Conservation (phyloP, 2,329 filamentous ascomycete genomes). For the Sporothrix globosa region DNA sequence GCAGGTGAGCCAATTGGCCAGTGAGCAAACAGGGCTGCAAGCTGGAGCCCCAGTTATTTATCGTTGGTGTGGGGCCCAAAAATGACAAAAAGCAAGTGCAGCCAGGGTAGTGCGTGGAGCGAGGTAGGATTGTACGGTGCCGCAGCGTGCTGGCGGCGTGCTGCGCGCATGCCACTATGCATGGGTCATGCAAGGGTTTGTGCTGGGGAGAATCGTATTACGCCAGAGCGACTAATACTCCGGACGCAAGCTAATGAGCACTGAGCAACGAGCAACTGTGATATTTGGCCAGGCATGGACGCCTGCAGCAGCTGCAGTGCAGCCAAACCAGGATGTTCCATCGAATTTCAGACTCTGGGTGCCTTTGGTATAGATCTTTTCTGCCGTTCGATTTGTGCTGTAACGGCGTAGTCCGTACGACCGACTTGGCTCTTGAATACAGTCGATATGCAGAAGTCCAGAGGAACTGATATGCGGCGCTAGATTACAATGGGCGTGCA, state of each 20-base stretch:
- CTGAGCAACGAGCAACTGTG: neutral
- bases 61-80: constrained; percentile 10
- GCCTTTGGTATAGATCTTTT: neutral
- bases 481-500: no score
- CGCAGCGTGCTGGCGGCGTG: constrained; percentile 15
- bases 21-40: constrained; percentile 23
- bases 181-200: constrained; percentile 19
- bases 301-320: constrained; percentile 14
- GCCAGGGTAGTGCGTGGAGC: constrained; percentile 21
- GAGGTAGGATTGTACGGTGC: neutral
- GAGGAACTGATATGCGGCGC: neutral
- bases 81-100: neutral
- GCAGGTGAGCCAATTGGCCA: constrained; percentile 27
- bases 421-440: constrained; percentile 1
- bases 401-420: neutral
- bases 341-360: constrained; percentile 19
- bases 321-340: constrained; percentile 6
- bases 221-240: neutral
- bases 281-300: no score
- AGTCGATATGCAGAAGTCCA: neutral
- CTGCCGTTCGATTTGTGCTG: neutral
- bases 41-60: constrained; percentile 14
- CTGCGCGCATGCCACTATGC: constrained; percentile 9
- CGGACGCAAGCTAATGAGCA: neutral
- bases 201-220: constrained; percentile 5